phyloP scores from a whole-genome alignment of 306 rosid genomes.

The Fragaria nilgerrensis region DNA sequence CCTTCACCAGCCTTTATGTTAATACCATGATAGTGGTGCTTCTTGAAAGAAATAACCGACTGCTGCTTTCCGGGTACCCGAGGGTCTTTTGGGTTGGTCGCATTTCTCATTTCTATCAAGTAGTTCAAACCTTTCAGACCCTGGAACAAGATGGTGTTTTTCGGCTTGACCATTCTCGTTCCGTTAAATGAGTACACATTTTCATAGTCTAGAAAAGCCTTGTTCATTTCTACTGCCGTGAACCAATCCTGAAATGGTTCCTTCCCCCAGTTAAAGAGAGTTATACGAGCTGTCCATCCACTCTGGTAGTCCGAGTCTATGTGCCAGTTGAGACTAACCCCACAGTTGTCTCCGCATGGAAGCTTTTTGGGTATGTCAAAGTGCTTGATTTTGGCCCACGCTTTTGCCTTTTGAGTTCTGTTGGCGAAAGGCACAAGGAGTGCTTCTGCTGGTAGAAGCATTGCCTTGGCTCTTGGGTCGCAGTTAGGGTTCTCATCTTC shows the following conservation, averaged over 20 bases:
- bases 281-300: conserved; percentile 87
- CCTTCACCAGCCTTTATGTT: conserved; percentile 49
- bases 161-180: conserved; percentile 43
- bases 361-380: conserved; percentile 32
- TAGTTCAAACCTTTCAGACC: conserved; percentile 60
- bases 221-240: conserved; percentile 48
- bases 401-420: conserved; percentile 53
- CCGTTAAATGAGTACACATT: conserved; percentile 77
- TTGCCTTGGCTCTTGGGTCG: conserved; percentile 22
- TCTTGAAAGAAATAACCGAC: conserved; percentile 60
- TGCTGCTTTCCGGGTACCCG: conserved; percentile 86
- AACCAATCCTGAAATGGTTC: conserved; percentile 66
- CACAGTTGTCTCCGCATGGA: conserved; percentile 80
- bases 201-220: conserved; percentile 42
- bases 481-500: conserved; percentile 30
- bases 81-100: conserved; percentile 35
- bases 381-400: conserved; percentile 73
- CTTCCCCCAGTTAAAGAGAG: conserved; percentile 71
- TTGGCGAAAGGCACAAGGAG: conserved; percentile 70
- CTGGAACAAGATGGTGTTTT: conserved; percentile 53
- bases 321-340: conserved; percentile 86
- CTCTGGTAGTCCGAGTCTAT: conserved; percentile 47
- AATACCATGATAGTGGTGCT: conserved; percentile 39
- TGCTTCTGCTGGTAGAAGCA: conserved; percentile 66
- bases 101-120: conserved; percentile 57